A percentile compares a stretch with the other conserved stretches of the same genome.
These are phyloP conservation scores for Ophidiomyces ophidiicola DNA, from an alignment of 2,329 filamentous ascomycete genomes.

Conservation along the genomic window DNA sequence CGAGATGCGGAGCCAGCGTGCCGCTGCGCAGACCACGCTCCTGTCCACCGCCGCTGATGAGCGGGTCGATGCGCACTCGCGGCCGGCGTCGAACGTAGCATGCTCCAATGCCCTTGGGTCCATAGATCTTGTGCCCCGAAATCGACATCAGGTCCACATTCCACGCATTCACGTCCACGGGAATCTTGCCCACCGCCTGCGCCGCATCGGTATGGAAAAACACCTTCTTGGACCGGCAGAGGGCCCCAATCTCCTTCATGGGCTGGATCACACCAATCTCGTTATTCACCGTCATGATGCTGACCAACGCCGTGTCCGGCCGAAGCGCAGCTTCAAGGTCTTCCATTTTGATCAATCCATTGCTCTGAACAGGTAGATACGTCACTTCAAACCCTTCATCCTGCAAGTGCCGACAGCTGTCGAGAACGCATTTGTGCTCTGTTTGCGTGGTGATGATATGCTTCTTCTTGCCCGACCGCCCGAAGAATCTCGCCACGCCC, in stretches of 20 bases:
- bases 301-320: slow-evolving; percentile 82
- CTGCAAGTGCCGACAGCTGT: slow-evolving; percentile 92
- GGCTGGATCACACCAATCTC: slow-evolving; percentile 99
- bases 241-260: slow-evolving; percentile 77
- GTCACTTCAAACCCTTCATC: slow-evolving; percentile 94
- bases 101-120: slow-evolving; percentile 90
- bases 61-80: slow-evolving; percentile 83
- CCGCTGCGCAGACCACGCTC: slow-evolving; percentile 91
- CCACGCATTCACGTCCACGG: slow-evolving; percentile 92
- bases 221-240: slow-evolving; percentile 82
- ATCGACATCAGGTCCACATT: slow-evolving; percentile 98
- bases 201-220: slow-evolving; percentile 98
- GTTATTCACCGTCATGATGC: slow-evolving; percentile 98
- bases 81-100: slow-evolving; percentile 90
- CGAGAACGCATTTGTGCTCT: slow-evolving; percentile 96
- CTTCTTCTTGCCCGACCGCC: slow-evolving; percentile 86
- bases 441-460: slow-evolving; percentile 97
- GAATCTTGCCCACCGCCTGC: slow-evolving; percentile 97
- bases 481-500: slow-evolving; percentile 91
- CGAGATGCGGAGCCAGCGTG: slow-evolving; percentile 76
- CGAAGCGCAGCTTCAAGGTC: slow-evolving; percentile 79
- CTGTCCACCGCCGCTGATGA: slow-evolving; percentile 93
- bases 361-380: slow-evolving; percentile 81
- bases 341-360: slow-evolving; percentile 73
- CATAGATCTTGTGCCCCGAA: slow-evolving; percentile 96